Evolutionary conservation across 495 filamentous ascomycete species (phyloP), one percentile per base, ranked within the genome.

Genomic region (Penicillium robsamsonii): DNA sequence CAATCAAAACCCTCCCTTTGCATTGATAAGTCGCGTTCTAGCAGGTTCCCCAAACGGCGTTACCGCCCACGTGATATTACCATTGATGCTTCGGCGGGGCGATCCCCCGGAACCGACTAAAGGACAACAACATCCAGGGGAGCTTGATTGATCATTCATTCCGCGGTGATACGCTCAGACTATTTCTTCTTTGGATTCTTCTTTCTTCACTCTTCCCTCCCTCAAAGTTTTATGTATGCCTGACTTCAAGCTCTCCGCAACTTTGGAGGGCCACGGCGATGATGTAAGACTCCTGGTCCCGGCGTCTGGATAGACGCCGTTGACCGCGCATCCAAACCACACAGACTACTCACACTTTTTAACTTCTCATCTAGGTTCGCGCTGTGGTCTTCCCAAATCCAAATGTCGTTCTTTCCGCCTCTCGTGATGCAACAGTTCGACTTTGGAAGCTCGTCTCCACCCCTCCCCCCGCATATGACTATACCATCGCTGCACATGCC

Each of bases 391-490:
- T 94, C 66, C 90, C 92, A 15, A 76, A 79, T 45, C 75, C 88
- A 53, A 84, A 88, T 59, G 73, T 84, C 46, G 74, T 96, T 30
- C 70, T 95, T 55, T 96, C 94, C 12, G 89, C 90, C 20, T 96
- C 93, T 51, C 82, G 95, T 70, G 95, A 97, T 79, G 84, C 84
- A 53, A 96, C 92, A 4, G 92, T 96, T 38, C 86, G 92, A 33
- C 69, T 90, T 44, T 99, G 95, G 95, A 90, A 85, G 60, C 76
- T 81, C 38, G 76, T 84, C 42, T 77, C 83, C 13, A 73, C 79
- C 56, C 81, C 77, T 47, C 91, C 84, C 40, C 88, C 89, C 11
- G 70, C 74, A 17, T 96, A 87, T 65, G 91, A 96, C 61, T 81
- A 82, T 60, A 85, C 83, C 3, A 86, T 96, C 53, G 79, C 85